Percentiles rank a stretch among this genome's conserved stretches.
Conservation (phyloP, 495 filamentous ascomycete genomes). For the Penicillium cinerascens region DNA sequence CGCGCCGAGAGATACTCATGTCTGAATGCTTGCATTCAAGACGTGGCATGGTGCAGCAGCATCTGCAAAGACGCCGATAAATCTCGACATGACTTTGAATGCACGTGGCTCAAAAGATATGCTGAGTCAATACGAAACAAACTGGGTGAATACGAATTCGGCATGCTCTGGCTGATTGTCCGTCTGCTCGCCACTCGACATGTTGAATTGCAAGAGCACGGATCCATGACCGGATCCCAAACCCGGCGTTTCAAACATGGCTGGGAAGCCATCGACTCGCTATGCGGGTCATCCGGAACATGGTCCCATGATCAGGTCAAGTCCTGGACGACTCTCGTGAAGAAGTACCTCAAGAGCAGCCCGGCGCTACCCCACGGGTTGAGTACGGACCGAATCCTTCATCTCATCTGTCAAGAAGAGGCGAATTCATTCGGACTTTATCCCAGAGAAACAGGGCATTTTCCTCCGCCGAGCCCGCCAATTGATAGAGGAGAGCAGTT, state of each 20-base stretch:
- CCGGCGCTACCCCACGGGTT: constrained; percentile 24
- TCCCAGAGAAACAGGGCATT: constrained; percentile 34
- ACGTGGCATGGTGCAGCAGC: constrained; percentile 34
- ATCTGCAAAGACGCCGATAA: constrained; percentile 23
- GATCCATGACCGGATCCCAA: not conserved
- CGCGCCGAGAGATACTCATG: constrained; percentile 16
- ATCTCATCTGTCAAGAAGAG: constrained; percentile 38
- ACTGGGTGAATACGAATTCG: constrained; percentile 38
- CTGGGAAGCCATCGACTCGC: constrained; percentile 31
- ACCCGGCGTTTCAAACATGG: constrained; percentile 12
- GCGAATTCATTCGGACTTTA: constrained; percentile 43
- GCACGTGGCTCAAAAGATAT: constrained; percentile 35
- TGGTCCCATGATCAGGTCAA: constrained; percentile 36
- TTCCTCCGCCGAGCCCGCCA: constrained; percentile 12
- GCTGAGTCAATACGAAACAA: constrained; percentile 26
- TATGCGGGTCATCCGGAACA: constrained; percentile 33
- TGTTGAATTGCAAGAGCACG: constrained; percentile 5
- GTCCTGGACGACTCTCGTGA: constrained; percentile 30
- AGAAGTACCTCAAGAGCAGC: constrained; percentile 33
- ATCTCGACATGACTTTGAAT: constrained; percentile 34
- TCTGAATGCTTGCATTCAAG: constrained; percentile 24
- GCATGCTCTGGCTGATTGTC: constrained; percentile 42
- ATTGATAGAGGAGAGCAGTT: constrained; percentile 35
- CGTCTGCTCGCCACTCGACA: constrained; percentile 32
- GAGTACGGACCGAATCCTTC: constrained; percentile 18